Evolutionary conservation across 345 rosid species (phyloP), one percentile per base, ranked within the genome.

Genomic region (Melastoma malabathricum): DNA sequence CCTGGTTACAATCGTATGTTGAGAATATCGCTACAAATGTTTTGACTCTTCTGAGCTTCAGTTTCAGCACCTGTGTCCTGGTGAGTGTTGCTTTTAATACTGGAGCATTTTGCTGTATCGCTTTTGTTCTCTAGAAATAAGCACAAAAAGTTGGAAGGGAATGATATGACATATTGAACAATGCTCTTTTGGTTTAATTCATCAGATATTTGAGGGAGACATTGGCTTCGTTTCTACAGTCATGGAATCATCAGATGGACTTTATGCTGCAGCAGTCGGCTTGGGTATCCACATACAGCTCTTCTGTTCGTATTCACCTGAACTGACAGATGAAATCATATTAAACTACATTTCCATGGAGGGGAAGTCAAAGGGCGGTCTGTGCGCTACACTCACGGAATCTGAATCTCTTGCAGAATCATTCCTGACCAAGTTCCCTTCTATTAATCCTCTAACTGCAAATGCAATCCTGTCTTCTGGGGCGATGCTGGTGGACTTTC

Each of bases 221-320:
- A 57, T 19, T 48, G 55, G 61, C 72, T 79, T 77, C 66, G 68
- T 82, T 50, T 61, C 83, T 20, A 65, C 75, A 16, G 72, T 76
- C 48, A 74, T 82, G 78, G 86, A 79, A 63, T 82, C 74, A 58
- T 82, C 95, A 44, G 83, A 83, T 75, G 90, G 74, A 67, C 78
- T 92, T 25, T 87, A 85, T 68, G 95, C 94, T 1, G 95, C 83
- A 48, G 95, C 99, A 60, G 89, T 88, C 65, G 81, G 89, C 70
- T 68, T 92, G 76, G 94, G 95, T 64, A 71, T 92, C 62, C 80
- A 73, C 64, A 66, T 92, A 47, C 98, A 92, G 78, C 71, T 92
- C 15, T 75, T 87, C 67, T 87, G 75, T 67, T 81, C 95, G 62
- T 58, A 81, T 50, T 79, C 94, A 68, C 69, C 84, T 19, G 79